These are phyloP conservation scores for Anthoceros angustus DNA, from an alignment of 225 moss, liverwort and hornwort genomes.

Conservation along the genomic window DNA sequence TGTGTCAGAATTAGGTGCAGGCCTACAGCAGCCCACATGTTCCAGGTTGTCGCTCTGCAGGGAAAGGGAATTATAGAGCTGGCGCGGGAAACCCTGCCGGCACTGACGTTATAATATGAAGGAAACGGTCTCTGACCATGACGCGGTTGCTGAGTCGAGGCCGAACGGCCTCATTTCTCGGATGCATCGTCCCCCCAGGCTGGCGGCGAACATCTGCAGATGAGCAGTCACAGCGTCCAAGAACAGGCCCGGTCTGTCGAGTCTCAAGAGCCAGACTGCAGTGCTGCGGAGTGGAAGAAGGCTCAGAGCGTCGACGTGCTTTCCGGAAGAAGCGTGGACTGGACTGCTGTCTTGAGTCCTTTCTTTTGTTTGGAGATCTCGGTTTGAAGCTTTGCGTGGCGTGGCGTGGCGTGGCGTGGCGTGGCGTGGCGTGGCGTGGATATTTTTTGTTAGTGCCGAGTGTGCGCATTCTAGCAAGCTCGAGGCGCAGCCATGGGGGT, in stretches of 20 bases:
- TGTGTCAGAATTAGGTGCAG: too few species aligned
- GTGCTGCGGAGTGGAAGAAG: too few species aligned
- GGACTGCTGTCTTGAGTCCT: too few species aligned
- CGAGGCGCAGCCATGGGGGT: neutral
- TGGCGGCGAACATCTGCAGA: neutral
- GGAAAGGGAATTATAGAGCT: too few species aligned
- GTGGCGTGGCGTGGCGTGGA: neutral
- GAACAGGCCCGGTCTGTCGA: neutral
- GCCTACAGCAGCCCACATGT: too few species aligned
- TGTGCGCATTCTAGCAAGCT: neutral
- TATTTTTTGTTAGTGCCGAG: neutral
- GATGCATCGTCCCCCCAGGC: constrained; percentile 1
- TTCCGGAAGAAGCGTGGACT: too few species aligned
- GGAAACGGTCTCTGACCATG: neutral
- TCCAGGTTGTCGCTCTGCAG: too few species aligned
- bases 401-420: neutral
- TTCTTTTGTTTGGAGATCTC: neutral
- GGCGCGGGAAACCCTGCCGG: neutral
- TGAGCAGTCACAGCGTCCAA: too few species aligned
- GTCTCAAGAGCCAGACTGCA: neutral
- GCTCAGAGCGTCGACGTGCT: too few species aligned
- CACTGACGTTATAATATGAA: neutral
- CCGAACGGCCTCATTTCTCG: constrained; percentile 1
- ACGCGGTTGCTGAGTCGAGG: neutral
- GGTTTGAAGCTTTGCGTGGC: neutral